Evolutionary conservation across 2,329 filamentous ascomycete genomes (phyloP), one percentile per base, ranked within the genome.

Genomic region (Colletotrichum sansevieriae): DNA sequence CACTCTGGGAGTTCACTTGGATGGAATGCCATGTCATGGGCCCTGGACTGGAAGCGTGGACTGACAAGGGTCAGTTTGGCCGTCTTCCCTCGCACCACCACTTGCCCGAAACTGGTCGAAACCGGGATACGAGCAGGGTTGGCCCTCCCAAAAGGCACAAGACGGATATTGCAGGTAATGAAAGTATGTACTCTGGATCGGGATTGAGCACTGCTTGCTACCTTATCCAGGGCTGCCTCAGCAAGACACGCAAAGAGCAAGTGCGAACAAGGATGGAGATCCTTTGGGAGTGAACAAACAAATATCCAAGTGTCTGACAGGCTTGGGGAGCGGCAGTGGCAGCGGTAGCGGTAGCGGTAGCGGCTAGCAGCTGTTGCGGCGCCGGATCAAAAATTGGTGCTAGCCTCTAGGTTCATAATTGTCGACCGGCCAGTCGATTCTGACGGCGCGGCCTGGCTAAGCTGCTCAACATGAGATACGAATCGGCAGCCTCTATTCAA

Each of bases 81-180:
- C 41, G 54, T 57, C 58, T 63, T 54, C 52, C 52, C 22, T 64
- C 43, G 55, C 47, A 59, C 25, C 22, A 54, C 47, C 37, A 69
- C 66, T 55, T 69, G 62, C 62, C 62, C 62, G 49, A 66, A 69
- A 69, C 55, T 61, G 62, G 66, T 60, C 62, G 49, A 61, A 65
- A 65, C 66, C 62, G 25, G 62, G 62, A 69, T 65, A 39, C 39
- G 46, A 51, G 37, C 62, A 60, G 61, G 66, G 62, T 18, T 49
- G 22, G 25, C 49, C 56, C 33, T 35, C 65, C 55, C 4, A 44
- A 65, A 65, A 25, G 49, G 62, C 47, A 68, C 63, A 60, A 49
- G 51, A 43, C 64, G 25, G 35, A 18, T 29, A 35, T 12, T 39
- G 43, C n/a, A 35, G 49, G 12, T 35, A 20, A 9, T 29, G 8